phyloP scores from a whole-genome alignment of 2,329 filamentous ascomycete genomes.

The Clonostachys rosea region DNA sequence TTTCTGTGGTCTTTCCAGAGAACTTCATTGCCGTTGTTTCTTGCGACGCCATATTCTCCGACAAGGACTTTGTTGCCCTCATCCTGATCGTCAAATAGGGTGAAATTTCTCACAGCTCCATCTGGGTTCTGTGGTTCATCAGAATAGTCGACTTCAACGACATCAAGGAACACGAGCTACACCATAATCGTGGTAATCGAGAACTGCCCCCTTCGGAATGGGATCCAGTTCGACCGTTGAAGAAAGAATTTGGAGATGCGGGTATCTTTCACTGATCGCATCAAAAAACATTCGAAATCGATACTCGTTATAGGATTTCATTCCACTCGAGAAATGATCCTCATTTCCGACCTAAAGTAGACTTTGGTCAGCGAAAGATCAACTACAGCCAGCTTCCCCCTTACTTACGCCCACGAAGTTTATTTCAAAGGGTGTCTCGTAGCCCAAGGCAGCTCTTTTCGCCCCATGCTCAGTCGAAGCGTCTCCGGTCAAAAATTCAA shows the following conservation, averaged over 20 bases:
- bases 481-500: conserved; percentile 45
- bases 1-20: not conserved
- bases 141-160: too few relatives aligned
- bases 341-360: conserved; percentile 35
- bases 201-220: conserved; percentile 23
- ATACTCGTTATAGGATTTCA: conserved; percentile 21
- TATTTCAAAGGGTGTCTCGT: conserved; percentile 42
- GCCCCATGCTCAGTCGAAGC: conserved; percentile 37
- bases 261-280: conserved; percentile 27
- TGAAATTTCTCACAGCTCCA: conserved; percentile 20
- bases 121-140: conserved; percentile 11
- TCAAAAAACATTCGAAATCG: conserved; percentile 43
- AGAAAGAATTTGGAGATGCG: conserved; percentile 38
- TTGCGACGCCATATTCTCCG: conserved; percentile 26
- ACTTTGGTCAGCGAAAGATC: not conserved
- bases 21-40: conserved; percentile 18
- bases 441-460: conserved; percentile 40
- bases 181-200: conserved; percentile 18
- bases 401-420: conserved; percentile 40
- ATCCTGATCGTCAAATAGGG: conserved; percentile 31
- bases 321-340: conserved; percentile 33
- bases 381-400: not conserved
- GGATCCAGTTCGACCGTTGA: conserved; percentile 20
- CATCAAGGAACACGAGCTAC: too few relatives aligned
- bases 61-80: conserved; percentile 22